These are phyloP conservation scores for Cadophora luteo-olivacea DNA, from an alignment of 2,329 filamentous ascomycete species.

Conservation along the genomic window DNA sequence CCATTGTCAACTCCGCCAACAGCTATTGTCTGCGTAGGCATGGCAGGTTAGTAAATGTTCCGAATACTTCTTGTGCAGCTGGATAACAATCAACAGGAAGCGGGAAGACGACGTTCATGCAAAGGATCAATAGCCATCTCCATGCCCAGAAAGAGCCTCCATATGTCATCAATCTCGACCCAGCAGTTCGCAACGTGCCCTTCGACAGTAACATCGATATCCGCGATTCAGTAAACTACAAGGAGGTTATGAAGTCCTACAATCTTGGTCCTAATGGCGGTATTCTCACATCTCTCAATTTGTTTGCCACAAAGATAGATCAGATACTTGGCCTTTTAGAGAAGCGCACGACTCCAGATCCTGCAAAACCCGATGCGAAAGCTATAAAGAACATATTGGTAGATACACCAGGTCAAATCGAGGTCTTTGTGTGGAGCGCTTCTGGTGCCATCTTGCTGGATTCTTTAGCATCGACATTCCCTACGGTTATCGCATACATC, in stretches of 20 bases:
- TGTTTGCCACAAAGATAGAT: constrained; percentile 98
- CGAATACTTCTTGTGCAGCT: neutral
- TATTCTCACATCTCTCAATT: constrained; percentile 92
- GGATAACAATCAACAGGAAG: constrained; percentile 62
- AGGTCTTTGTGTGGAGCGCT: constrained; percentile 98
- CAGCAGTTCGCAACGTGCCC: constrained; percentile 89
- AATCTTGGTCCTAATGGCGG: constrained; percentile 97
- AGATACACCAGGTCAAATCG: constrained; percentile 96
- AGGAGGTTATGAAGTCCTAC: constrained; percentile 99
- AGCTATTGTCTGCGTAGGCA: constrained; percentile 92
- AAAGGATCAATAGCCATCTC: constrained; percentile 92
- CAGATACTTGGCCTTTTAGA: constrained; percentile 90
- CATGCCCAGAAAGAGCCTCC: constrained; percentile 81
- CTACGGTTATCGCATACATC: constrained; percentile 95
- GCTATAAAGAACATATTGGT: constrained; percentile 85
- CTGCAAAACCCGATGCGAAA: constrained; percentile 63
- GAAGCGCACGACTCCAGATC: constrained; percentile 76
- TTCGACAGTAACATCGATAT: constrained; percentile 99
- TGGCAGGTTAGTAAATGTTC: constrained; percentile 71
- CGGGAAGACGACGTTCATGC: constrained; percentile 99
- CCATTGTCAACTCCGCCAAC: constrained; percentile 59
- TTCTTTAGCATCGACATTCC: constrained; percentile 90
- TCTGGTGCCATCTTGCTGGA: constrained; percentile 93
- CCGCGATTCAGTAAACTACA: constrained; percentile 98
- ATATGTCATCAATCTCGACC: constrained; percentile 97